Evolutionary conservation across 257 asterid species (phyloP), one percentile per base, ranked within the genome.

Genomic region (Orobanche coerulescens): DNA sequence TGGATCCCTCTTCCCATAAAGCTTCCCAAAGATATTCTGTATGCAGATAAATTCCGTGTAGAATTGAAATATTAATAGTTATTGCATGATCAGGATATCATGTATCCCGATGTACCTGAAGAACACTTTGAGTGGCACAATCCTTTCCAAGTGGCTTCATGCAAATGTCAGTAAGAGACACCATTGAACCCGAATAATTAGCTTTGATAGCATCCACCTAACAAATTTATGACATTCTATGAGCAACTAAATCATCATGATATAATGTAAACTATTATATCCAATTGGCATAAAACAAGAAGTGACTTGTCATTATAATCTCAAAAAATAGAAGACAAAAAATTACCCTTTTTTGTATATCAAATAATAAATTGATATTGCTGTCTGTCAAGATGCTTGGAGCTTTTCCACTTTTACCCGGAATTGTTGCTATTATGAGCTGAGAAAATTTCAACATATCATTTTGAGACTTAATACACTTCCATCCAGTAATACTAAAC

Each of bases 141-240:
- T 85, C 99, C 46, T 73, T 78, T 66, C 99, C 97, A 14, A 93
- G 97, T 47, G 99, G 99, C 84, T 93, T 93, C 95, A 93, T 62
- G 86, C 99, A 93, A 72, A 93, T 89, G 77, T 93, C 99, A 15
- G 88, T 72, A 69, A 93, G 79, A 70, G 96, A 80, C 64, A 93
- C 90, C 90, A 78, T 71, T 37, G 87, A 62, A 69, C 97, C 95
- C 13, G 96, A 89, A 77, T 66, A 81, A 73, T 89, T 93, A 26
- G 86, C 97, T 79, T 77, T 76, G 75, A 89, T 83, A 15, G 84
- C 91, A 79, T 93, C 97, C 75, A 93, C 95, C 99, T 93, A 67
- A 61, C 67, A 81, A 14, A 76, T 69, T 75, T 56, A 46, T 47
- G 40, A 39, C 18, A 42, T 61, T 36, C 59, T 15, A 46, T 46